A percentile compares a stretch with the other conserved stretches of the same genome.
These are phyloP conservation scores for Paramecium tetraurelia DNA, from an alignment of 73 alveolate species.

Conservation along the genomic window DNA sequence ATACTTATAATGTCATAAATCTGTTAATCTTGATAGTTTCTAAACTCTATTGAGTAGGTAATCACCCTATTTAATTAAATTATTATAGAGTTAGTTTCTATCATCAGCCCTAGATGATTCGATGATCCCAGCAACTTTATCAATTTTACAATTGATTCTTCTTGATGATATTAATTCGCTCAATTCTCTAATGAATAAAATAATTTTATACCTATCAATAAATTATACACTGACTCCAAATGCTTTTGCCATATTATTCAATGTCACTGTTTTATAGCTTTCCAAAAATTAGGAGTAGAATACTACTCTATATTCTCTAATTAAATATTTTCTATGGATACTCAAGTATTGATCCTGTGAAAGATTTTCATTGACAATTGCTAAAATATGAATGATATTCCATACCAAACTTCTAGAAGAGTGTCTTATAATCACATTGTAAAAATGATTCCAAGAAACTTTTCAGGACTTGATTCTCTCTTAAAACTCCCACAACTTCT, in stretches of 20 bases:
- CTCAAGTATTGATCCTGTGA: constrained; percentile 80
- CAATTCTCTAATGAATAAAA: background rate
- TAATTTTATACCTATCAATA: constrained; percentile 64
- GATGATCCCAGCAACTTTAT: constrained; percentile 92
- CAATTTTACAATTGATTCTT: constrained; percentile 91
- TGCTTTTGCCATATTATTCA: constrained; percentile 87
- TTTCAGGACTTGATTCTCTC: background rate
- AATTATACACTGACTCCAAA: constrained; percentile 84
- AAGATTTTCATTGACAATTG: constrained; percentile 70
- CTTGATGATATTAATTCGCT: constrained; percentile 3
- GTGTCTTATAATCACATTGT: background rate
- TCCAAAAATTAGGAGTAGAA: constrained; percentile 76
- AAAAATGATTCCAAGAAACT: constrained; percentile 8
- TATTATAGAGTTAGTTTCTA: constrained; percentile 66
- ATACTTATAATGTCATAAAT: background rate
- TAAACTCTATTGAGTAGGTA: constrained; percentile 75
- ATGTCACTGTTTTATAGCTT: constrained; percentile 82
- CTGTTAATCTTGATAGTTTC: constrained; percentile 74
- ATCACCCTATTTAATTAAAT: constrained; percentile 77
- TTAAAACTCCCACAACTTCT: constrained; percentile 11
- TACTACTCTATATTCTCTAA: constrained; percentile 90
- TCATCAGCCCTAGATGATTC: constrained; percentile 81
- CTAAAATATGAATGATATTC: background rate
- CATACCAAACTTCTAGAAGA: background rate
- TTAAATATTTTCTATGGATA: constrained; percentile 82